phyloP scores from a whole-genome alignment of 192 early-diverging fungal species.

The Coemansia sp. region DNA sequence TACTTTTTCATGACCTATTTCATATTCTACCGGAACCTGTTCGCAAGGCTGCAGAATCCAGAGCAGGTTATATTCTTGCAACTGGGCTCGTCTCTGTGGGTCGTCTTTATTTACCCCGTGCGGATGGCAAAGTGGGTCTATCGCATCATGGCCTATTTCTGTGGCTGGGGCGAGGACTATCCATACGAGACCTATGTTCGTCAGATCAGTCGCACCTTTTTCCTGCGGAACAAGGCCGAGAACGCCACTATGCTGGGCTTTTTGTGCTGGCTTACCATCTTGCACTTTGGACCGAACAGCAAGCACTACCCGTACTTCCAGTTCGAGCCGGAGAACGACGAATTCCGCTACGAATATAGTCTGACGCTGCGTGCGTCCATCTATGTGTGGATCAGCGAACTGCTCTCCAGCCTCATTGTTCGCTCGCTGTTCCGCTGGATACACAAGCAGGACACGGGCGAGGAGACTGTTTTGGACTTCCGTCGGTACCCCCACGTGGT shows the following conservation, averaged over 20 bases:
- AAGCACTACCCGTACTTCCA: conserved; percentile 68
- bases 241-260: conserved; percentile 78
- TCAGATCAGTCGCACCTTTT: conserved; percentile 67
- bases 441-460: conserved; percentile 59
- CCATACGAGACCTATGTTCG: conserved; percentile 67
- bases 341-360: conserved; percentile 56
- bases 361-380: conserved; percentile 61
- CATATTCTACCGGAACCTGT: conserved; percentile 77
- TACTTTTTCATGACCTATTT: conserved; percentile 82
- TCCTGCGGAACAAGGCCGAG: conserved; percentile 71
- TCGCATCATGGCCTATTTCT: conserved; percentile 41
- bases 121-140: conserved; percentile 66
- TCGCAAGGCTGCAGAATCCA: conserved; percentile 66
- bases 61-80: conserved; percentile 68
- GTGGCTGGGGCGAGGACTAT: conserved; percentile 58
- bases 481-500: conserved; percentile 66
- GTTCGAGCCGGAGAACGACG: conserved; percentile 54
- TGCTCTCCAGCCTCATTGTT: conserved; percentile 62
- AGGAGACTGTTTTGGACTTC: conserved; percentile 68
- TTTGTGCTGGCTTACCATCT: conserved; percentile 64
- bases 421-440: conserved; percentile 59
- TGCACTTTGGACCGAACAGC: conserved; percentile 70
- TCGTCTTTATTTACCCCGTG: conserved; percentile 71
- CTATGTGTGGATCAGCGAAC: conserved; percentile 66
- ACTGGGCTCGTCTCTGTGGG: conserved; percentile 69